phyloP scores from a whole-genome alignment of 768 basidiomycete species.

The Inosperma sp. region DNA sequence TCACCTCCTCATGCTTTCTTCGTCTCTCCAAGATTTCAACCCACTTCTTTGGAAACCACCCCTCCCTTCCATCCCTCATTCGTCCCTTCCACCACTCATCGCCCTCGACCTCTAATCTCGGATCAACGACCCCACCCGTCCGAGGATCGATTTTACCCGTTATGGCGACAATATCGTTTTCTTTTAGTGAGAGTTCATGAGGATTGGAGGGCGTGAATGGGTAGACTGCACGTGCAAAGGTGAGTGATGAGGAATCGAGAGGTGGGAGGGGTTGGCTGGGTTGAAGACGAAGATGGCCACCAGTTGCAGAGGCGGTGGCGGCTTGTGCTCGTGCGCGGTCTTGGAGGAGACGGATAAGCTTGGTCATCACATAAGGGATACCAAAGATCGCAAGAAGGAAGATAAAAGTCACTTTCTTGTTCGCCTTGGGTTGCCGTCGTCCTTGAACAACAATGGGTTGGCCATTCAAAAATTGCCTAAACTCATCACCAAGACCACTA shows the following conservation, averaged over 20 bases:
- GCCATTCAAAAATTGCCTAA: conserved; percentile 71
- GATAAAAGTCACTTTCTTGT: conserved; percentile 85
- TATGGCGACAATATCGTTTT: conserved; percentile 92
- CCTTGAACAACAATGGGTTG: conserved; percentile 54
- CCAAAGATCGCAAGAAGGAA: conserved; percentile 94
- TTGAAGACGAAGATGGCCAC: conserved; percentile 32
- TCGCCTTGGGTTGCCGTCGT: conserved; percentile 50
- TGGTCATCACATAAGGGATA: conserved; percentile 89
- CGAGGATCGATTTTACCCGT: conserved; percentile 72
- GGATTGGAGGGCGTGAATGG: conserved; percentile 70
- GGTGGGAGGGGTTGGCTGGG: conserved; percentile 50
- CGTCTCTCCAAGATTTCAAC: conserved; percentile 58
- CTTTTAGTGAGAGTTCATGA: conserved; percentile 74
- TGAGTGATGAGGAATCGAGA: conserved; percentile 72
- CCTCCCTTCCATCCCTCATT: conserved; percentile 84
- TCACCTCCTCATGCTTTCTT: conserved; percentile 29
- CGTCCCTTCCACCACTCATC: conserved; percentile 97
- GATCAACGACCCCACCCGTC: conserved; percentile 65
- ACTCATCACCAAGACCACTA: conserved; percentile 48
- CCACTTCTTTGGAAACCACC: conserved; percentile 94
- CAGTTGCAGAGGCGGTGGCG: conserved; percentile 44
- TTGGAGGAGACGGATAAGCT: conserved; percentile 74
- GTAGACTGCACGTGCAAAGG: conserved; percentile 81
- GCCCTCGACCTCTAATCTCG: conserved; percentile 55
- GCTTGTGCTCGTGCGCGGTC: conserved; percentile 48